Percentiles rank a stretch among this genome's conserved stretches.
Conservation (phyloP, 1,139 yeast genomes). For the Scheffersomyces insectosa region DNA sequence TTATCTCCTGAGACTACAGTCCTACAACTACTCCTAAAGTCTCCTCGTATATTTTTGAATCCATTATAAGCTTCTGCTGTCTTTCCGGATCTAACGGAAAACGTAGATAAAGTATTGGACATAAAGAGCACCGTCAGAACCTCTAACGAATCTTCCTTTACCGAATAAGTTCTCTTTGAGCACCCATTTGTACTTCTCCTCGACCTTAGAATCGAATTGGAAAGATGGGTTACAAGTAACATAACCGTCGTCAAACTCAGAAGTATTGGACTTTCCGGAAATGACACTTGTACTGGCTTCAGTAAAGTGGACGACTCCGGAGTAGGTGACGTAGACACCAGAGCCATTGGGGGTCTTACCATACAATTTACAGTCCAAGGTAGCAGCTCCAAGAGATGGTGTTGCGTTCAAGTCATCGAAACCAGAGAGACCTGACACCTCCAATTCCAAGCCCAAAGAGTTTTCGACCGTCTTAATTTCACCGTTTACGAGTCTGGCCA, state of each 20-base stretch:
- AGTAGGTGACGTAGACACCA: conserved; percentile 43
- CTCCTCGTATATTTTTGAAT: too few relatives aligned
- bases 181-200: conserved; percentile 50
- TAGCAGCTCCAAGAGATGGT: conserved; percentile 27
- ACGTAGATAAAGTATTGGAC: conserved; percentile 55
- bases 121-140: conserved; percentile 35
- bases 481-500: conserved; percentile 28
- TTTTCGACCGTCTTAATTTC: conserved; percentile 30
- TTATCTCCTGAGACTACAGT: too few relatives aligned
- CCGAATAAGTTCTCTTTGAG: conserved; percentile 46
- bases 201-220: conserved; percentile 37
- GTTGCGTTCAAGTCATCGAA: conserved; percentile 47
- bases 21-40: too few relatives aligned
- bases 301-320: conserved; percentile 44
- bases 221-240: conserved; percentile 49
- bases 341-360: conserved; percentile 41
- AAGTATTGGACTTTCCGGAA: conserved; percentile 23
- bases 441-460: conserved; percentile 30
- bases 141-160: conserved; percentile 55
- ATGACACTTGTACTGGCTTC: conserved; percentile 36
- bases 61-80: too few relatives aligned
- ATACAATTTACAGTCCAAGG: conserved; percentile 52
- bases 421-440: conserved; percentile 32
- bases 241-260: conserved; percentile 47
- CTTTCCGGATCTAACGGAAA: conserved; percentile 10